These are phyloP conservation scores for Schizophyllum commune DNA, from an alignment of 1,284 basidiomycete genomes.

Conservation along the genomic window DNA sequence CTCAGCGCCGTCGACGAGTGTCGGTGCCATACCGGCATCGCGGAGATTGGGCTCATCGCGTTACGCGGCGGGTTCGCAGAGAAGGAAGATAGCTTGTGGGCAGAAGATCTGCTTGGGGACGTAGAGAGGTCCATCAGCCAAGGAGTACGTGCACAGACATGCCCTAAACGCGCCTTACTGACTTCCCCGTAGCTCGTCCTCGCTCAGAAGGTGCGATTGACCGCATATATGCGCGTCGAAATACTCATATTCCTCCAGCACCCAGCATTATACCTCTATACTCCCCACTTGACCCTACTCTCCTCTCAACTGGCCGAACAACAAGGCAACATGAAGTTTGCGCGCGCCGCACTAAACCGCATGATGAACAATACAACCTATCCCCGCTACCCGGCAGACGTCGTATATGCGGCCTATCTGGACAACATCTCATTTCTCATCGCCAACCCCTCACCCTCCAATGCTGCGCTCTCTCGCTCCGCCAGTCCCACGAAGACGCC, in stretches of 20 bases:
- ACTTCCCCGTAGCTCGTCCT: conserved; percentile 41
- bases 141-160: conserved; percentile 23
- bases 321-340: conserved; percentile 43
- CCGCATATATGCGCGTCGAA: background rate
- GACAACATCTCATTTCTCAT: conserved; percentile 40
- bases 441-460: conserved; percentile 17
- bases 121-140: conserved; percentile 39
- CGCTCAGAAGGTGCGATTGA: conserved; percentile 44
- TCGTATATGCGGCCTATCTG: conserved; percentile 47
- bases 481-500: conserved; percentile 18
- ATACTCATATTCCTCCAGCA: conserved; percentile 30
- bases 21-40: conserved; percentile 57
- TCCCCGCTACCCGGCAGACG: conserved; percentile 39
- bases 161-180: background rate
- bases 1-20: conserved; percentile 56
- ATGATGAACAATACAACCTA: conserved; percentile 33
- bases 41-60: conserved; percentile 55
- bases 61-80: conserved; percentile 36
- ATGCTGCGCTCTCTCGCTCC: conserved; percentile 12
- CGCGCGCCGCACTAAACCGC: conserved; percentile 46
- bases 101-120: conserved; percentile 42
- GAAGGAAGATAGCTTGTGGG: conserved; percentile 33
- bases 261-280: conserved; percentile 51
- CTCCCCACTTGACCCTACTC: conserved; percentile 47
- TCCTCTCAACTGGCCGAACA: conserved; percentile 28